These are phyloP conservation scores for Lepraria neglecta DNA, from an alignment of 495 filamentous ascomycete genomes.

Conservation along the genomic window DNA sequence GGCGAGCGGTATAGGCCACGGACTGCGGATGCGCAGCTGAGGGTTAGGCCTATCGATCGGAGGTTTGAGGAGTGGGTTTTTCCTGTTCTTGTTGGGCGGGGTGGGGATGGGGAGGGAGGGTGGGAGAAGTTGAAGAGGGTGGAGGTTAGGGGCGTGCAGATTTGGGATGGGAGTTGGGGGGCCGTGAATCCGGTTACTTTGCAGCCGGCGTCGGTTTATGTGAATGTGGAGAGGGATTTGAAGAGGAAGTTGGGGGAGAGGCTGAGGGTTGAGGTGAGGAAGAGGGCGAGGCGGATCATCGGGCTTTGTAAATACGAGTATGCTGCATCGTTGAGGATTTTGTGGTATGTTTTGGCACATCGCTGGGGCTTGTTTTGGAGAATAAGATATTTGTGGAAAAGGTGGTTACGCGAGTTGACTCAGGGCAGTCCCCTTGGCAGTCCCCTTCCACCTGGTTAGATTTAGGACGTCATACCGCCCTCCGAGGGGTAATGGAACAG, in stretches of 20 bases:
- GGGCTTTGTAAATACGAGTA: neutral
- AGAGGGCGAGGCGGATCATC: constrained; percentile 1
- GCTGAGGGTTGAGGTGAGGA: neutral
- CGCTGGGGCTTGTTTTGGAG: too few species aligned
- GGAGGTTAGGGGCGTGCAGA: neutral
- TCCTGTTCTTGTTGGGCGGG: neutral
- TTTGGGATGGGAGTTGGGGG: neutral
- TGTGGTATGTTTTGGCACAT: neutral
- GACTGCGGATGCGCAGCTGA: neutral
- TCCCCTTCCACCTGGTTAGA: too few species aligned
- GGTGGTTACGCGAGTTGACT: too few species aligned
- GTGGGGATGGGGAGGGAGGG: neutral
- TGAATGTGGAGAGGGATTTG: neutral
- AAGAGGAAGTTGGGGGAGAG: neutral
- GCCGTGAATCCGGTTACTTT: too few species aligned
- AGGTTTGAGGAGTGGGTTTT: neutral
- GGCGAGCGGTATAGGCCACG: neutral
- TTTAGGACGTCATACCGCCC: too few species aligned
- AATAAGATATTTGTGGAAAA: too few species aligned
- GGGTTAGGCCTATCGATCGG: neutral
- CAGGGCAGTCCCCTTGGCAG: too few species aligned
- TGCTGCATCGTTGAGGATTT: neutral
- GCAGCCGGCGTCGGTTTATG: neutral
- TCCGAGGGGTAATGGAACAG: too few species aligned
- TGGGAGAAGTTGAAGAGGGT: neutral